These are phyloP conservation scores for Syzygium oleosum DNA, from an alignment of 345 rosid genomes.

Conservation along the genomic window DNA sequence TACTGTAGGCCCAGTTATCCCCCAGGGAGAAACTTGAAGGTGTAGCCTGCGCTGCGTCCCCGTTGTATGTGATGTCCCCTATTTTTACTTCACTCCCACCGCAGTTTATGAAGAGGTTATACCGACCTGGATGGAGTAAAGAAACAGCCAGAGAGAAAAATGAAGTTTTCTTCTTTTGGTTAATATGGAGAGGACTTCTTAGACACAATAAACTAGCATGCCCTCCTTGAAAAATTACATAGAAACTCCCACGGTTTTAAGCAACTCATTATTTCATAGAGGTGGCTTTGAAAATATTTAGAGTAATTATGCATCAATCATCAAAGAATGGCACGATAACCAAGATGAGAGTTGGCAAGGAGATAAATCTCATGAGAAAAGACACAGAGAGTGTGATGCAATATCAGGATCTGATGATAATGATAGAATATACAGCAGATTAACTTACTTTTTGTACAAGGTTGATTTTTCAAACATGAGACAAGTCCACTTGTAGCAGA, in stretches of 20 bases:
- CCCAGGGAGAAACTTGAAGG: neutral
- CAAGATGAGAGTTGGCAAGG: too few species aligned
- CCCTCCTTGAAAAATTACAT: too few species aligned
- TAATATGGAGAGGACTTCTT: too few species aligned
- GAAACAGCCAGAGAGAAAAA: neutral
- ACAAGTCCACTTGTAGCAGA: neutral
- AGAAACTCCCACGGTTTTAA: too few species aligned
- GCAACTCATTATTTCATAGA: too few species aligned
- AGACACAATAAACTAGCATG: too few species aligned
- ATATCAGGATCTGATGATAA: neutral
- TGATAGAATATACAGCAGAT: neutral
- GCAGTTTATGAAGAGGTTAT: slow-evolving; percentile 3
- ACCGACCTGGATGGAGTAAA: neutral
- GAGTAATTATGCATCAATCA: too few species aligned
- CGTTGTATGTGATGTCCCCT: neutral
- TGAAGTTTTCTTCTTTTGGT: too few species aligned
- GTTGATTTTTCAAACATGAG: neutral
- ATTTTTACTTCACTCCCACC: neutral
- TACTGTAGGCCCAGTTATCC: neutral
- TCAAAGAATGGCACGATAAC: too few species aligned
- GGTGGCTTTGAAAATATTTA: too few species aligned
- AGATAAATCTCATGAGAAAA: too few species aligned
- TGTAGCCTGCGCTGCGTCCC: neutral
- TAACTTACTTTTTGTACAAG: neutral
- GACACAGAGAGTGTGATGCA: neutral